phyloP scores from a whole-genome alignment of 768 basidiomycete species.

The Xerocomus potaroensis region DNA sequence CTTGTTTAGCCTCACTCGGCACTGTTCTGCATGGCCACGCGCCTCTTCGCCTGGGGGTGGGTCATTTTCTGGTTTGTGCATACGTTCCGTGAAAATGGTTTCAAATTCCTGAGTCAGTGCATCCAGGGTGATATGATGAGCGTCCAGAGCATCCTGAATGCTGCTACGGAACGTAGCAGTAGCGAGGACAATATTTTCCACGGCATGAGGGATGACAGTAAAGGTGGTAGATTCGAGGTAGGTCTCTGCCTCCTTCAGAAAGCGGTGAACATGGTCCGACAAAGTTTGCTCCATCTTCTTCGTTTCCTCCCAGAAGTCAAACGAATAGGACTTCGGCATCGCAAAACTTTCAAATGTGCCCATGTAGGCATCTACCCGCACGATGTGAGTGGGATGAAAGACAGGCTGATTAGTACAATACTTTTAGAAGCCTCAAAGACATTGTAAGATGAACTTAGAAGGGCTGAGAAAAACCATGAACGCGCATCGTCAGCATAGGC shows the following conservation, averaged over 20 bases:
- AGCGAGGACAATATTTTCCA: constrained; percentile 9
- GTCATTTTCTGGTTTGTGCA: constrained; percentile 1
- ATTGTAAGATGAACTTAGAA: too few species aligned
- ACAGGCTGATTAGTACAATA: neutral
- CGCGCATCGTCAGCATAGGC: too few species aligned
- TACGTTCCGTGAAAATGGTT: constrained; percentile 1
- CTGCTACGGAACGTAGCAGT: constrained; percentile 11
- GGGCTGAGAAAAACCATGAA: too few species aligned
- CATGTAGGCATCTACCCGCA: neutral
- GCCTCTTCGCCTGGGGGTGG: constrained; percentile 1
- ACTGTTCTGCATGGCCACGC: constrained; percentile 4
- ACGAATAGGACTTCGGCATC: neutral
- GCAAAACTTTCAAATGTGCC: neutral
- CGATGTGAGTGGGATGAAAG: neutral
- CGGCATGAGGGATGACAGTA: neutral
- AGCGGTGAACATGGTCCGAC: neutral
- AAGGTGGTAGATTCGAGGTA: constrained; percentile 7
- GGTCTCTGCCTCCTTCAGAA: constrained; percentile 1
- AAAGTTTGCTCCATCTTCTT: constrained; percentile 1
- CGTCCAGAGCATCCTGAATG: constrained; percentile 8
- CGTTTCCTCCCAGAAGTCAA: constrained; percentile 11
- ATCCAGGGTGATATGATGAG: constrained; percentile 5
- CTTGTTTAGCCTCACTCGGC: constrained; percentile 2
- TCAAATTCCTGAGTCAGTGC: constrained; percentile 9
- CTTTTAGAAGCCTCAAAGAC: neutral